These are phyloP conservation scores for Colletotrichum euphorbiae DNA, from an alignment of 2,329 filamentous ascomycete genomes.

Conservation along the genomic window DNA sequence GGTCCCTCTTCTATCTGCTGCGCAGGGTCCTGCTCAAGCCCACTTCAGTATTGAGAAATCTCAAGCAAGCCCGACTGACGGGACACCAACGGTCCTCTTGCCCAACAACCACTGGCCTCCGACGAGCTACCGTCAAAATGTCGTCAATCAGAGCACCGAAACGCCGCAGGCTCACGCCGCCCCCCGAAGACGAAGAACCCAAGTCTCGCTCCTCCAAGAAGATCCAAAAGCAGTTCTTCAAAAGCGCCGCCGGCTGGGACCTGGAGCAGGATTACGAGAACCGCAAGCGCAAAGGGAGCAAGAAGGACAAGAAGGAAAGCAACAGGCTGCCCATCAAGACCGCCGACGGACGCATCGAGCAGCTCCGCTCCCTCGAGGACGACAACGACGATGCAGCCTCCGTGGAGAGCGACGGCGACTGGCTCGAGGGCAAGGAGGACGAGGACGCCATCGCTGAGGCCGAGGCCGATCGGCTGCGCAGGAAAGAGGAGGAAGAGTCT, in stretches of 20 bases:
- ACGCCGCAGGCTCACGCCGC: slow-evolving; percentile 68
- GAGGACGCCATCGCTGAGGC: slow-evolving; percentile 64
- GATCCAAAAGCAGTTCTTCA: slow-evolving; percentile 75
- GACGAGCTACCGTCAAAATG: slow-evolving; percentile 50
- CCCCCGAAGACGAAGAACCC: slow-evolving; percentile 58
- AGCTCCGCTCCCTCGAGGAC: slow-evolving; percentile 65
- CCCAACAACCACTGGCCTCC: not conserved
- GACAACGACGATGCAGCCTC: slow-evolving; percentile 70
- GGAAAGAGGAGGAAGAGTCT: slow-evolving; percentile 61
- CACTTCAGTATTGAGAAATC: slow-evolving; percentile 32
- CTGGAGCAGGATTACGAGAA: slow-evolving; percentile 92
- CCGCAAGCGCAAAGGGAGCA: slow-evolving; percentile 79
- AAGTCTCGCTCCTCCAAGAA: slow-evolving; percentile 49
- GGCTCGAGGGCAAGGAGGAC: slow-evolving; percentile 72
- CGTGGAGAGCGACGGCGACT: slow-evolving; percentile 69
- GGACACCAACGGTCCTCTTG: not conserved
- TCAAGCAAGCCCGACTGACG: not conserved
- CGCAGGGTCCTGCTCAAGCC: slow-evolving; percentile 24
- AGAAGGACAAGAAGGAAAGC: slow-evolving; percentile 77
- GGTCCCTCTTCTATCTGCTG: slow-evolving; percentile 32
- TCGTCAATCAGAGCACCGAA: slow-evolving; percentile 63
- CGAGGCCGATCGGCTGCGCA: slow-evolving; percentile 48
- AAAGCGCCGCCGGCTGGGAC: slow-evolving; percentile 85
- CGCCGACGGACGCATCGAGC: slow-evolving; percentile 77
- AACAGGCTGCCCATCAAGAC: slow-evolving; percentile 89